Evolutionary conservation across 805 yeast genomes (phyloP), one percentile per base, ranked within the genome.

Genomic region (Torulaspora quercuum): DNA sequence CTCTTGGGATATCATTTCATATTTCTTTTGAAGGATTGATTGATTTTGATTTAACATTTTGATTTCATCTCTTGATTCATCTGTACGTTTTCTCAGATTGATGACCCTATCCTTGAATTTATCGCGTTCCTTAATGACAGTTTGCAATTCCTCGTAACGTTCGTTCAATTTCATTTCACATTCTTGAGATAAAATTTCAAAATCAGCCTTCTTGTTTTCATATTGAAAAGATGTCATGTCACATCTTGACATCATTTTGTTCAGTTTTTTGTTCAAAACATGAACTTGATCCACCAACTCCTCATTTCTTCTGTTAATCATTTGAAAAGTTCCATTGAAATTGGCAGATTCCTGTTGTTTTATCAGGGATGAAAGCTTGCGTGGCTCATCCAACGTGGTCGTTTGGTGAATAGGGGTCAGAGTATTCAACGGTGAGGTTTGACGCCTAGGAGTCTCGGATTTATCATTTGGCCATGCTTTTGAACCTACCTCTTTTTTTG

Each of bases 1-100:
- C 25, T 54, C 57, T 17, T 37, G 21, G 8, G 42, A 35, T 11
- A 48, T 21, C 11, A 33, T 33, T 31, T 53, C 57, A 33, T 50
- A 54, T 38, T 55, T 55, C 6, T 42, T 48, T 34, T 53, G 55
- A n/a, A 56, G 18, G 15, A 53, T 44, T 11, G 45, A 47, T 35
- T 54, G 56, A 33, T 56, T 58, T 31, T 57, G 53, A 15, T 49
- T 53, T 12, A 53, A 33, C 54, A 55, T 50, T 17, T 48, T 46
- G 9, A 58, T 39, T 39, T 58, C 63, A 41, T 53, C 51, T 19
- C 42, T 43, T 6, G 40, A 19, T 33, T 53, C 57, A 15, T 41
- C 40, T 6, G 50, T 26, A 29, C 44, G 48, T 11, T 24, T 35
- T 20, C 46, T 53, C n/a, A 52, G 32, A 14, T 33, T 43, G 2